These are phyloP conservation scores for Termitomyces bulborhizus DNA, from an alignment of 768 basidiomycete species.

Conservation along the genomic window DNA sequence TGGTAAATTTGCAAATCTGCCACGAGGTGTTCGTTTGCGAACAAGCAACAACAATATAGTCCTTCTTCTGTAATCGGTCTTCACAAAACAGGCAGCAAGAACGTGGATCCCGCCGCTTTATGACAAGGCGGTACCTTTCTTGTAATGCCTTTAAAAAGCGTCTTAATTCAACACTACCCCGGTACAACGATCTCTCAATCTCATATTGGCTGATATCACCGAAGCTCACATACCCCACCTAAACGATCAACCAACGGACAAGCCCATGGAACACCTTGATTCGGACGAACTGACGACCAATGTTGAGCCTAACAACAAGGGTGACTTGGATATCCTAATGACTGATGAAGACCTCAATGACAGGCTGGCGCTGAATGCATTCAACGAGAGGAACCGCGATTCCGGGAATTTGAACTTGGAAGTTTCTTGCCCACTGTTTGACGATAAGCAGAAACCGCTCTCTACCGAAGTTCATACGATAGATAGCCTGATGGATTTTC, in stretches of 20 bases:
- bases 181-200: neutral
- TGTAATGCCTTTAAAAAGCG: no score
- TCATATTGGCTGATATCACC: neutral
- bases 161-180: neutral
- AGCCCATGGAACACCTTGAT: neutral
- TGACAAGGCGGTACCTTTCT: neutral
- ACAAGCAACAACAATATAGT: neutral
- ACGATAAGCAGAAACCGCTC: no score
- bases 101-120: neutral
- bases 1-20: neutral
- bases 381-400: neutral
- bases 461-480: neutral
- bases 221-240: neutral
- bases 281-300: neutral
- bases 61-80: neutral
- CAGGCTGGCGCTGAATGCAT: neutral
- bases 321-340: neutral
- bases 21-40: neutral
- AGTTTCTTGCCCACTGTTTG: no score
- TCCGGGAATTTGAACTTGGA: neutral
- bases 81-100: neutral
- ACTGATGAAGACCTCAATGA: neutral
- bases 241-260: neutral
- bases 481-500: neutral
- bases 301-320: neutral